These are phyloP conservation scores for Penicillium maclennaniae DNA, from an alignment of 495 filamentous ascomycete species.

Conservation along the genomic window DNA sequence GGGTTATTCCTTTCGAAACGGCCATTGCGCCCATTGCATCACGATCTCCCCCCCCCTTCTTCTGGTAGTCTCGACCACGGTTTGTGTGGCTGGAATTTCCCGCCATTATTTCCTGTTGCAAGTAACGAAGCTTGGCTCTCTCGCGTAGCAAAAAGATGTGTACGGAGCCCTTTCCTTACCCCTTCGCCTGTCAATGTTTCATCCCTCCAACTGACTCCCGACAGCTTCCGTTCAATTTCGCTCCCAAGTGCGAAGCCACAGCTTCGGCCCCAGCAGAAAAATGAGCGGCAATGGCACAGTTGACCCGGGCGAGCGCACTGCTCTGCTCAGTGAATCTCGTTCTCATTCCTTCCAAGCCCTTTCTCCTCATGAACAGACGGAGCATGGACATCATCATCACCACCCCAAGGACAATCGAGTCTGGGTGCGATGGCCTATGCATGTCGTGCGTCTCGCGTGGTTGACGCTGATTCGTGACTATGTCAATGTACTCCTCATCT, in stretches of 20 bases:
- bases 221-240: constrained; percentile 30
- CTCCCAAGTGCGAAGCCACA: constrained; percentile 31
- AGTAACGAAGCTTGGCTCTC: constrained; percentile 11
- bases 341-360: constrained; percentile 19
- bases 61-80: constrained; percentile 13
- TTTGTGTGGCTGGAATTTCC: constrained; percentile 20
- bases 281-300: constrained; percentile 35
- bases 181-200: not conserved
- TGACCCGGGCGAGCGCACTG: constrained; percentile 29
- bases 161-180: not conserved
- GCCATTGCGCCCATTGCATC: constrained; percentile 1
- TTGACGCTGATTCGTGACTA: constrained; percentile 60
- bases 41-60: not conserved
- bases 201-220: not conserved
- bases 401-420: constrained; percentile 34
- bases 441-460: constrained; percentile 48
- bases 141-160: not conserved
- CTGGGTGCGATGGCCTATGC: constrained; percentile 56
- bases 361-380: constrained; percentile 8
- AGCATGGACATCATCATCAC: constrained; percentile 16
- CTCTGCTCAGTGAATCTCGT: constrained; percentile 25
- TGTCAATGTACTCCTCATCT: constrained; percentile 82
- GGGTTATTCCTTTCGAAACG: not conserved
- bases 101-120: constrained; percentile 8
- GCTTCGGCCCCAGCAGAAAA: constrained; percentile 28